Conservation (phyloP, 345 rosid genomes). For the Pistacia vera region DNA sequence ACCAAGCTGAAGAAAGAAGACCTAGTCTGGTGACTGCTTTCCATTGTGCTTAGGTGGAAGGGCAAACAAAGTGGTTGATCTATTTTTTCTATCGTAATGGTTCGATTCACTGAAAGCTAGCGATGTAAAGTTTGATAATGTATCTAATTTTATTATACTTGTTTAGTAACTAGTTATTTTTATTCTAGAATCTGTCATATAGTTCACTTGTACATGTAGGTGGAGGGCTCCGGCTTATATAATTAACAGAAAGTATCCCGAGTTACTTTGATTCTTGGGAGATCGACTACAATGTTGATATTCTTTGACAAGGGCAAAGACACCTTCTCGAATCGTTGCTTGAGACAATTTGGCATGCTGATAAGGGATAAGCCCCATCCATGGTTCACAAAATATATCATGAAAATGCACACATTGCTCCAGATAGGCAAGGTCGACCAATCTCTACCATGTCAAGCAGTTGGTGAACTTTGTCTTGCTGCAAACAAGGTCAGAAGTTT, state of each 20-base stretch:
- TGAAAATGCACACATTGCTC: too few relatives aligned
- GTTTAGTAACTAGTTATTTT: slow-evolving; percentile 17
- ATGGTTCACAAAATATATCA: too few relatives aligned
- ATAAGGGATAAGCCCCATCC: too few relatives aligned
- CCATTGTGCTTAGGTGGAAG: slow-evolving; percentile 75
- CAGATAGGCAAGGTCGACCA: too few relatives aligned
- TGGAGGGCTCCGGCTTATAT: slow-evolving; percentile 72
- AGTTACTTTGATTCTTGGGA: slow-evolving; percentile 54
- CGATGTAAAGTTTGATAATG: slow-evolving; percentile 41
- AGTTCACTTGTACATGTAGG: slow-evolving; percentile 38
- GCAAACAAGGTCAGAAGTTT: too few relatives aligned
- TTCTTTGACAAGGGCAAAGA: slow-evolving; percentile 78
- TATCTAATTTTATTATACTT: background rate
- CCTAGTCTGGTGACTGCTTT: slow-evolving; percentile 39
- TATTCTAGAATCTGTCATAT: too few relatives aligned
- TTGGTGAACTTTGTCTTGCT: too few relatives aligned
- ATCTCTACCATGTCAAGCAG: too few relatives aligned
- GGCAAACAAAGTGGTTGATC: slow-evolving; percentile 71
- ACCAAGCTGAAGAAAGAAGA: slow-evolving; percentile 60
- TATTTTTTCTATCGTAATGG: slow-evolving; percentile 63
- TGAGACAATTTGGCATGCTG: slow-evolving; percentile 69
- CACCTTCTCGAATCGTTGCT: slow-evolving; percentile 83
- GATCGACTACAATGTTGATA: slow-evolving; percentile 80
- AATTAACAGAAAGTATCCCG: slow-evolving; percentile 53
- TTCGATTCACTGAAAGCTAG: slow-evolving; percentile 58